phyloP scores from a whole-genome alignment of 257 asterid species.

The Haberlea rhodopensis region DNA sequence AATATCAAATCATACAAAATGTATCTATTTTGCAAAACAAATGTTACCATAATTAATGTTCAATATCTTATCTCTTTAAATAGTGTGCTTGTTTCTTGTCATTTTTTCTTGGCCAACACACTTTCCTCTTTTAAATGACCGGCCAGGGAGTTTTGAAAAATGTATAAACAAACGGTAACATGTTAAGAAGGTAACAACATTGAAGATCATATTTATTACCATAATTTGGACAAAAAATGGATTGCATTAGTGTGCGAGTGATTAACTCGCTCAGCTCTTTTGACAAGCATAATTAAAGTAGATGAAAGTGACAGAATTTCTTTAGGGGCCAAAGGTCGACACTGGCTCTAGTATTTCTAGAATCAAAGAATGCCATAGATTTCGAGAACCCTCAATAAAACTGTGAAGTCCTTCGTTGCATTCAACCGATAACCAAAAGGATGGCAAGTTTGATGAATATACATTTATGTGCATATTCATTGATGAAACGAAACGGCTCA shows the following conservation, averaged over 20 bases:
- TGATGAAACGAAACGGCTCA: neutral
- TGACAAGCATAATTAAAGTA: neutral
- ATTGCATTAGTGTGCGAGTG: too few species aligned
- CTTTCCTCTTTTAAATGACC: constrained; percentile 9
- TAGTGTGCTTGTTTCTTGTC: constrained; percentile 16
- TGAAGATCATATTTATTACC: neutral
- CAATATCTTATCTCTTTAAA: neutral
- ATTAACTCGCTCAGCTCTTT: too few species aligned
- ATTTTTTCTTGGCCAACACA: neutral
- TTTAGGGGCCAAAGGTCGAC: constrained; percentile 1
- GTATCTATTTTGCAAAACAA: neutral
- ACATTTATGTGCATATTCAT: neutral
- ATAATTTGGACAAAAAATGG: neutral
- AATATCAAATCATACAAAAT: too few species aligned
- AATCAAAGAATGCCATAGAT: neutral
- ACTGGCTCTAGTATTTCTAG: neutral
- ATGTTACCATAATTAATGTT: neutral
- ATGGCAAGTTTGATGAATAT: neutral
- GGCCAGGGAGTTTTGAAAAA: constrained; percentile 9
- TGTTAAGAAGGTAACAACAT: constrained; percentile 1
- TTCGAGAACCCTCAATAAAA: neutral
- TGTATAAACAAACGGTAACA: neutral
- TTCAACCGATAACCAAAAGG: neutral
- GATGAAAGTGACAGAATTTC: constrained; percentile 12
- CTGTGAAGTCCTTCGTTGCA: neutral